Base-by-base conservation (phyloP, 176 grass and related monocot species). In the Ampelocalamus luodianensis region DNA sequence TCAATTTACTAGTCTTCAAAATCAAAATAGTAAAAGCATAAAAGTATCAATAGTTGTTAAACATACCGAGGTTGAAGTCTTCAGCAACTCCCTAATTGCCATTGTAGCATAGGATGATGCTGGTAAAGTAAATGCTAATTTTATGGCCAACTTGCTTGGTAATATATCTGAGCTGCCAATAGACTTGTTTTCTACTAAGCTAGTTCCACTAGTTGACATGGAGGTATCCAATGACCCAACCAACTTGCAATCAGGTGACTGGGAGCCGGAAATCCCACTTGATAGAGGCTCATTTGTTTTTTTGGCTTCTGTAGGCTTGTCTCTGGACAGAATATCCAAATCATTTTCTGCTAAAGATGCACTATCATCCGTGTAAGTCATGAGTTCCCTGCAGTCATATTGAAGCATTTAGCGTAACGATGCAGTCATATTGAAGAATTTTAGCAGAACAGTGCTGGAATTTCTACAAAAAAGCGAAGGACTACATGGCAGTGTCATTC, bases 91-190 rank as follows among this genome's bases (percentile, higher is more conserved):
- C 69, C 96, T 89, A 55, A 99, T 92, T 45, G 82, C 90, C 90
- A 99, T 99, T 54, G 96, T 99, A 75, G 96, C 93, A 72, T 96
- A 96, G 29, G 82, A 92, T 38, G 96, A 99, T 84, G 96, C 70
- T 68, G 96, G 93, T 66, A 99, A 87, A 84, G 93, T 96, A 85
- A 99, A 99, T 65, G 78, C 83, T 62, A 99, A 74, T 85, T 96
- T 99, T 65, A 96, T 44, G 36, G 93, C 93, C 84, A 89, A 66
- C 74, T 96, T 99, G 13, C 42, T 83, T 82, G 85, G 69, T 66
- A 80, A 37, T 79, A 48, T 50, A 68, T 91, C 85, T 83, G 87
- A 70, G 38, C 77, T 85, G 46, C 61, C 73, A 81, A 79, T 39
- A 51, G 76, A 85, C 34, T 90, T 87, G 58, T 85, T 74, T 74